phyloP scores from a whole-genome alignment of 768 basidiomycete genomes.

The Auricularia cornea region DNA sequence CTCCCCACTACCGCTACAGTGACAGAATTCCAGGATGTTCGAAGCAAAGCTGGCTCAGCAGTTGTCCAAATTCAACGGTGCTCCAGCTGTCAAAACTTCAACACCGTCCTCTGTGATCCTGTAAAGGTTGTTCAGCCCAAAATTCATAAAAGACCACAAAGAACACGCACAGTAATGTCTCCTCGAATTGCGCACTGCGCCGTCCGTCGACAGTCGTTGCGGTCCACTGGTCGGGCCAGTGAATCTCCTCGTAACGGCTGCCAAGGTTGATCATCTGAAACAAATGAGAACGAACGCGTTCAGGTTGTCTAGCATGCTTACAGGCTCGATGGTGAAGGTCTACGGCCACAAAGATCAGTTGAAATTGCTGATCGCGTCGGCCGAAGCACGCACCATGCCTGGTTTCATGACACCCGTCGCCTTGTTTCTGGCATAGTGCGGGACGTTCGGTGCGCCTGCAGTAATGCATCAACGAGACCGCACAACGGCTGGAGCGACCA shows the following conservation, averaged over 20 bases:
- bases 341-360: background rate
- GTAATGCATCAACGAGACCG: background rate
- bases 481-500: background rate
- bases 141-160: background rate
- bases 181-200: slow-evolving; percentile 93
- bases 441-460: slow-evolving; percentile 62
- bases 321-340: slow-evolving; percentile 73
- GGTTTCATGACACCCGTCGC: slow-evolving; percentile 88
- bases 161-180: slow-evolving; percentile 77
- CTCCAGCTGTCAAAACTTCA: slow-evolving; percentile 64
- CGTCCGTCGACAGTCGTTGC: slow-evolving; percentile 89
- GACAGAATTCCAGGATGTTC: too few relatives aligned
- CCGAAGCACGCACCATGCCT: slow-evolving; percentile 61
- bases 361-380: too few relatives aligned
- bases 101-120: slow-evolving; percentile 90
- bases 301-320: slow-evolving; percentile 24
- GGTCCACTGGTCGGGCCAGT: slow-evolving; percentile 97
- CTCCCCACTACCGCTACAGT: too few relatives aligned
- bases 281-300: slow-evolving; percentile 1
- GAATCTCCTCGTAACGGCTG: slow-evolving; percentile 60
- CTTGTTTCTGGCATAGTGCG: slow-evolving; percentile 93
- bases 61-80: background rate
- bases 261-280: slow-evolving; percentile 89
- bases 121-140: too few relatives aligned
- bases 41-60: too few relatives aligned